A percentile compares a stretch with the other conserved stretches of the same genome.
These are phyloP conservation scores for Xerocomus potaroensis DNA, from an alignment of 768 basidiomycete genomes.

Conservation along the genomic window DNA sequence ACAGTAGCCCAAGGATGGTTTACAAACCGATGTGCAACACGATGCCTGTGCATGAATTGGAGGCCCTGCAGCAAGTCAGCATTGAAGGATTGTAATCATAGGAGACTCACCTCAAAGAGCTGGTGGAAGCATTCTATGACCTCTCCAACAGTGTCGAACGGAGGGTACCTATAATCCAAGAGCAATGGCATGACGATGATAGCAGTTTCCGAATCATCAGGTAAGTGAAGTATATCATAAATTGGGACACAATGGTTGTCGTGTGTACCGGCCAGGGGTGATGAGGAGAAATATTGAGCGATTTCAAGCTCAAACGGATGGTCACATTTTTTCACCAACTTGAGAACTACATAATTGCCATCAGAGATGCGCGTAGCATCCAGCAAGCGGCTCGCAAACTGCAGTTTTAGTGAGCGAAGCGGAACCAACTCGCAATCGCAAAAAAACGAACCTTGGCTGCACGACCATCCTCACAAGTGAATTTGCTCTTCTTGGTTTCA, in stretches of 20 bases:
- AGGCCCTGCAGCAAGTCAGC: background rate
- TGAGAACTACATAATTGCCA: constrained; percentile 27
- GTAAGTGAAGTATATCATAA: constrained; percentile 16
- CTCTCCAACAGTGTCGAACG: constrained; percentile 21
- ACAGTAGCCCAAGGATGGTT: background rate
- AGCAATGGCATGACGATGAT: constrained; percentile 35
- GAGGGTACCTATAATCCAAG: constrained; percentile 20
- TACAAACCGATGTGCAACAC: background rate
- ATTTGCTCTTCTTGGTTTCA: background rate
- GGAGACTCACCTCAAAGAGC: constrained; percentile 24
- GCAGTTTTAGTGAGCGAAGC: constrained; percentile 9
- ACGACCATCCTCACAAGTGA: background rate
- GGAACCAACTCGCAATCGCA: background rate
- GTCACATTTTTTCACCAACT: constrained; percentile 11
- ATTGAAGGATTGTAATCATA: no score
- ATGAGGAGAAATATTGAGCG: constrained; percentile 11
- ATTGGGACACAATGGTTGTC: constrained; percentile 33
- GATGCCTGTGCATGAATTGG: background rate
- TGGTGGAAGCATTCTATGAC: constrained; percentile 26
- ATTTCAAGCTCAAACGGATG: constrained; percentile 29
- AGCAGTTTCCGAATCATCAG: constrained; percentile 15
- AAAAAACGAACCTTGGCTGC: constrained; percentile 9
- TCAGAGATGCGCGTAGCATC: constrained; percentile 29
- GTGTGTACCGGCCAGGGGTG: background rate
- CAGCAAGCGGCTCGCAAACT: constrained; percentile 7